Evolutionary conservation across 2,329 filamentous ascomycete genomes (phyloP).

Genomic region (Colletotrichum musicola): DNA sequence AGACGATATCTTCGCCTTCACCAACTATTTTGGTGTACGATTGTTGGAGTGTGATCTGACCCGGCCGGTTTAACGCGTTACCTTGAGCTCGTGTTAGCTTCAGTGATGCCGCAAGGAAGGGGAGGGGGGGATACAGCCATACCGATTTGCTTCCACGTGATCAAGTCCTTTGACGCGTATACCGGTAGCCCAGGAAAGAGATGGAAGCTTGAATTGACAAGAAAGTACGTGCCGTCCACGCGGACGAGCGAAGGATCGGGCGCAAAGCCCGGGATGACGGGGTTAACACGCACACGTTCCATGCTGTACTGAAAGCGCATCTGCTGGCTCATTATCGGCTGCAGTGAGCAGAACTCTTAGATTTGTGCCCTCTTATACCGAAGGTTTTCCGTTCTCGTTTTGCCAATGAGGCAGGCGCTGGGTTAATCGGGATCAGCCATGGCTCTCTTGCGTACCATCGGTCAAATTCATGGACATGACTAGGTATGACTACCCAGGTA

Average conservation of each 20-base stretch:
- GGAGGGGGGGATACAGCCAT: not conserved
- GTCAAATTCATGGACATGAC: not conserved
- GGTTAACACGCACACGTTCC: conserved; percentile 38
- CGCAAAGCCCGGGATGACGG: conserved; percentile 49
- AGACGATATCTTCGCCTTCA: conserved; percentile 11
- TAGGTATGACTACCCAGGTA: not conserved
- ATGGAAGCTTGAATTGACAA: conserved; percentile 70
- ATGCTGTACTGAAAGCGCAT: not conserved
- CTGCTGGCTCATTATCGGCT: not conserved
- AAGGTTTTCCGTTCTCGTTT: too few relatives aligned
- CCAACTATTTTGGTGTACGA: conserved; percentile 2
- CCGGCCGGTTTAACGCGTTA: conserved; percentile 23
- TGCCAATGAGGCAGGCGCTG: too few relatives aligned
- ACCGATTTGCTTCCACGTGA: conserved; percentile 48
- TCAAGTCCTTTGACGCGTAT: conserved; percentile 49
- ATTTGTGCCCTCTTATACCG: too few relatives aligned
- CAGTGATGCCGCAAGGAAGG: rapidly evolving
- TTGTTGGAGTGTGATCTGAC: conserved; percentile 12
- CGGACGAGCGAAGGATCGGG: conserved; percentile 48
- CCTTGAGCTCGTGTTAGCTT: not conserved
- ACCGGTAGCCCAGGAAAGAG: conserved; percentile 67
- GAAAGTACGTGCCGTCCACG: conserved; percentile 47
- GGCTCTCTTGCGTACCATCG: too few relatives aligned
- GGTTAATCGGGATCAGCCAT: not conserved
- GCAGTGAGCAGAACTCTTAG: not conserved